phyloP scores from a whole-genome alignment of 768 basidiomycete genomes.

The Lactifluus pinguis region DNA sequence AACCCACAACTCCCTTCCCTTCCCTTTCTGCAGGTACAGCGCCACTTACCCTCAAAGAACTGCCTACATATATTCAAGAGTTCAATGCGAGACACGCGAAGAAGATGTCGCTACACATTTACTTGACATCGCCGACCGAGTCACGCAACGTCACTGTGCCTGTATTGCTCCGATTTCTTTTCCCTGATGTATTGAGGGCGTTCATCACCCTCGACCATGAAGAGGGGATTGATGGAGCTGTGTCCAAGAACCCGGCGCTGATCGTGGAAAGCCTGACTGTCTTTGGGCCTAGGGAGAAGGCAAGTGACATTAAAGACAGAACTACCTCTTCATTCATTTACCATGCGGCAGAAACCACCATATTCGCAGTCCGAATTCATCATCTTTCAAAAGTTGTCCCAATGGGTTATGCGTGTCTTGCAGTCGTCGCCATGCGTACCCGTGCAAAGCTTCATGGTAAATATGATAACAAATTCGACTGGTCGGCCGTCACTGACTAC shows the following conservation, averaged over 20 bases:
- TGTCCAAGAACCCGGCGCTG: conserved; percentile 24
- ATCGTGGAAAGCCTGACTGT: conserved; percentile 55
- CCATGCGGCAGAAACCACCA: conserved; percentile 42
- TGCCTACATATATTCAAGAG: conserved; percentile 47
- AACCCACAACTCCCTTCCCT: conserved; percentile 36
- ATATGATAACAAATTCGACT: conserved; percentile 8
- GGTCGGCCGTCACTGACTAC: neutral
- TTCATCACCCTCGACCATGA: conserved; percentile 41
- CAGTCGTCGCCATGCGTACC: conserved; percentile 44
- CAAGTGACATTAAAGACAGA: conserved; percentile 21
- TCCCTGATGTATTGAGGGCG: conserved; percentile 57
- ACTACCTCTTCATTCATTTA: neutral
- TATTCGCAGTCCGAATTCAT: conserved; percentile 61
- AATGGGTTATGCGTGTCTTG: conserved; percentile 55
- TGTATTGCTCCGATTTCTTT: conserved; percentile 46
- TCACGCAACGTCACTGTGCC: conserved; percentile 23
- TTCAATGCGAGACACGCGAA: conserved; percentile 40
- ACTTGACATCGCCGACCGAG: conserved; percentile 31
- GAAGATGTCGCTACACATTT: conserved; percentile 41
- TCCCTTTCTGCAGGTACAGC: conserved; percentile 28
- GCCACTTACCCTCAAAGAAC: conserved; percentile 35
- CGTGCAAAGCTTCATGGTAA: conserved; percentile 45
- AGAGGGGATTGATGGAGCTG: conserved; percentile 21
- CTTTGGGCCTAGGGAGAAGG: conserved; percentile 69
- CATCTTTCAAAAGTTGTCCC: conserved; percentile 57